These are phyloP conservation scores for Bifiguratus adelaidae DNA, from an alignment of 192 early-diverging fungal genomes.

Conservation along the genomic window DNA sequence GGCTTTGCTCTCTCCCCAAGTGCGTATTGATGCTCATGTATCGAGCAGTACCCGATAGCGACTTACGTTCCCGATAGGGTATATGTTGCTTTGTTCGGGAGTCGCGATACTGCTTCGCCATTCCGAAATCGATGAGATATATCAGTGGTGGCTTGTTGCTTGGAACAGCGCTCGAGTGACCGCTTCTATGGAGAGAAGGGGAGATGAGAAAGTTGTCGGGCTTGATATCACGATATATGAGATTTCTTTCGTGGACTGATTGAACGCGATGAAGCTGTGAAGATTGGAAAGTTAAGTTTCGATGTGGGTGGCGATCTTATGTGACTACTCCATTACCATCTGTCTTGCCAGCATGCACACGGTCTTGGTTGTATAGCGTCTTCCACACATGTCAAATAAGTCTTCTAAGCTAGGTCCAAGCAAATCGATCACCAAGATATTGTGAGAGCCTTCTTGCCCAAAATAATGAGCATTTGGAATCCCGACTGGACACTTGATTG, in stretches of 20 bases:
- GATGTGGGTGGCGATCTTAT: constrained; percentile 1
- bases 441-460: constrained; percentile 29
- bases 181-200: constrained; percentile 22
- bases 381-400: constrained; percentile 23
- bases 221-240: constrained; percentile 97
- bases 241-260: constrained; percentile 83
- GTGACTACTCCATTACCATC: constrained; percentile 22
- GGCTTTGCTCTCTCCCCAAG: constrained; percentile 73
- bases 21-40: constrained; percentile 84
- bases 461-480: constrained; percentile 27
- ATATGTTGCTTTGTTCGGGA: constrained; percentile 65
- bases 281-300: not conserved
- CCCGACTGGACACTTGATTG: too few species aligned
- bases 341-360: constrained; percentile 31
- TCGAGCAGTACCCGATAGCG: constrained; percentile 62
- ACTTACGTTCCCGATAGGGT: constrained; percentile 48
- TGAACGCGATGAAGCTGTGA: constrained; percentile 64
- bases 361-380: constrained; percentile 25
- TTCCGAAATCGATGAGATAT: constrained; percentile 66
- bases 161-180: constrained; percentile 47
- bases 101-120: constrained; percentile 69
- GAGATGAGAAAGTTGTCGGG: constrained; percentile 93
- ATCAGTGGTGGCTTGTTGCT: constrained; percentile 32
- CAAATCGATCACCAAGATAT: constrained; percentile 36
- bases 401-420: constrained; percentile 37